A percentile compares a stretch with the other conserved stretches of the same genome.
Conservation (phyloP, 1,139 yeast genomes). For the Yamadazyma taylorii region DNA sequence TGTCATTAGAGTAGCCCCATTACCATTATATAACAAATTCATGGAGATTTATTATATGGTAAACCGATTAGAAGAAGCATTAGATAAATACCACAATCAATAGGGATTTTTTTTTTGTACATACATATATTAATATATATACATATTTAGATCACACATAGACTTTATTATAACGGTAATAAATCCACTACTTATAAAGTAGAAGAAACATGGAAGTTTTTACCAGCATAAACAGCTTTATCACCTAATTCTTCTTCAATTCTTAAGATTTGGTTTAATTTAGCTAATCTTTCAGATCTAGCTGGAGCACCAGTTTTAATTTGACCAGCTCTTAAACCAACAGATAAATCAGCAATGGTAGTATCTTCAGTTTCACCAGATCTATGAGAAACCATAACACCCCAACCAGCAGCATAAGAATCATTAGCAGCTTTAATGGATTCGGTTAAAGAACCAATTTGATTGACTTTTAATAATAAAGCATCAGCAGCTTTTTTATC, state of each 20-base stretch:
- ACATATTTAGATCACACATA: background rate
- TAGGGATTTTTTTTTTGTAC: background rate
- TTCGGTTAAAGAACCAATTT: conserved; percentile 88
- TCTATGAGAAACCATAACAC: conserved; percentile 97
- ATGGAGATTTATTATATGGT: conserved; percentile 56
- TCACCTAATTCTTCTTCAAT: conserved; percentile 96
- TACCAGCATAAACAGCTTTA: conserved; percentile 94
- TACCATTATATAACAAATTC: conserved; percentile 79
- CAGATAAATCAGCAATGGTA: conserved; percentile 93
- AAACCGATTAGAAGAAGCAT: conserved; percentile 41
- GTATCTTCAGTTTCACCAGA: conserved; percentile 99
- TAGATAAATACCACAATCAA: conserved; percentile 18
- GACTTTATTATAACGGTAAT: no score
- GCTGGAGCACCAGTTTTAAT: conserved; percentile 99
- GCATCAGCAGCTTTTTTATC: conserved; percentile 93
- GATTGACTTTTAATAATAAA: conserved; percentile 93
- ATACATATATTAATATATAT: background rate
- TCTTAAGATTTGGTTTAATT: conserved; percentile 94
- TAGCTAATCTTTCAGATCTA: conserved; percentile 98
- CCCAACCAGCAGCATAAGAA: conserved; percentile 92
- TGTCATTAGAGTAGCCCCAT: conserved; percentile 83
- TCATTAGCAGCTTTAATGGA: conserved; percentile 91
- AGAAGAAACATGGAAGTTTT: conserved; percentile 64
- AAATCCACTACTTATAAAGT: conserved; percentile 33
- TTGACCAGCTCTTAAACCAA: conserved; percentile 97